These are phyloP conservation scores for Xylaria sp. DNA, from an alignment of 2,329 filamentous ascomycete genomes.

Conservation along the genomic window DNA sequence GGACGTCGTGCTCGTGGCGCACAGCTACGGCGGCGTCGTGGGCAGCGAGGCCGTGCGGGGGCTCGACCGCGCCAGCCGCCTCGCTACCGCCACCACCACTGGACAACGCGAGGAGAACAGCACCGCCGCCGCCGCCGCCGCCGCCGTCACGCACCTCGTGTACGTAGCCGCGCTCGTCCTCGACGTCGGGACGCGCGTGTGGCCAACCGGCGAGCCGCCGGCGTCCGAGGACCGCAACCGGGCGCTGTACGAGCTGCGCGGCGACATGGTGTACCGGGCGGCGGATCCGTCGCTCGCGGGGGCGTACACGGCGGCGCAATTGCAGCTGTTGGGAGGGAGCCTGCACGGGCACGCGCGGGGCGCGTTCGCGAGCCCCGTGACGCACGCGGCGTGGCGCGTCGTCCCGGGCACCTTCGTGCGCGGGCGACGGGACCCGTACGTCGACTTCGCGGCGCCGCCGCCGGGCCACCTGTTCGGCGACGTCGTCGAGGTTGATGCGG, in stretches of 20 bases:
- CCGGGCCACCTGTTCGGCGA: slow-evolving; percentile 23
- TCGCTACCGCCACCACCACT: slow-evolving; percentile 10
- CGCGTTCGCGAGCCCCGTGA: slow-evolving; percentile 15
- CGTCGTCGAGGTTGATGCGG: slow-evolving; percentile 16
- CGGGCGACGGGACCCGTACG: slow-evolving; percentile 16
- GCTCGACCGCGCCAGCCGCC: slow-evolving; percentile 19
- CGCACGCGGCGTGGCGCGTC: slow-evolving; percentile 19
- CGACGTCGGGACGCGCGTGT: slow-evolving; percentile 20
- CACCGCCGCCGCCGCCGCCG: slow-evolving; percentile 4
- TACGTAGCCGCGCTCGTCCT: slow-evolving; percentile 25
- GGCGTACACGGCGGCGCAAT: slow-evolving; percentile 12
- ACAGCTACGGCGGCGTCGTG: slow-evolving; percentile 29
- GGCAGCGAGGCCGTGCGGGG: slow-evolving; percentile 23
- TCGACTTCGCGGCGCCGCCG: slow-evolving; percentile 14
- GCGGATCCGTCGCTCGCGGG: neutral
- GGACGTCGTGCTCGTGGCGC: slow-evolving; percentile 21
- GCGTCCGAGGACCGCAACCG: neutral
- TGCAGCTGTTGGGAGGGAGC: slow-evolving; percentile 1
- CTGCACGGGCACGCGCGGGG: slow-evolving; percentile 14
- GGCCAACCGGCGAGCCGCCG: slow-evolving; percentile 12
- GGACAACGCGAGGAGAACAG: slow-evolving; percentile 18
- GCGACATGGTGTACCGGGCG: slow-evolving; percentile 16
- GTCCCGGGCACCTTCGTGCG: slow-evolving; percentile 18
- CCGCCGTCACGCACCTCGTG: slow-evolving; percentile 21
- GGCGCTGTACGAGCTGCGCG: slow-evolving; percentile 9